Evolutionary conservation across 1,284 basidiomycete genomes (phyloP).

Genomic region (Peniophora sp.): DNA sequence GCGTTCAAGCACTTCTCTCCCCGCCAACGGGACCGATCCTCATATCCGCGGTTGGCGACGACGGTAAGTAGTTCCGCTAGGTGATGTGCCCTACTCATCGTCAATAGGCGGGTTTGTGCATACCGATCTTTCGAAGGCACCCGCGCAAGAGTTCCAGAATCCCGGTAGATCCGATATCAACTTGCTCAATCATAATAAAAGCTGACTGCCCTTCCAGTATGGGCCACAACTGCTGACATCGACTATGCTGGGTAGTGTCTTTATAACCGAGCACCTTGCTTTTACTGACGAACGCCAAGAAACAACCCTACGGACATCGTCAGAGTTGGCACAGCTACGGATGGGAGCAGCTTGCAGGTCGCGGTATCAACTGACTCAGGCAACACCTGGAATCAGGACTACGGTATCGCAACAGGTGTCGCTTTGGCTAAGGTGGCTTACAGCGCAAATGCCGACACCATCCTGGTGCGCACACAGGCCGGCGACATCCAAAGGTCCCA

Average conservation of each 20-base stretch:
- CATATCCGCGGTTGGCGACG: slow-evolving; percentile 52
- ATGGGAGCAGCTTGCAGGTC: slow-evolving; percentile 29
- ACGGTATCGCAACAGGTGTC: slow-evolving; percentile 43
- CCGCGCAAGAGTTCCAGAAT: slow-evolving; percentile 31
- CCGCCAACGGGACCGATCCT: slow-evolving; percentile 38
- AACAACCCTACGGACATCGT: slow-evolving; percentile 41
- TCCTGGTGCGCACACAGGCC: slow-evolving; percentile 46
- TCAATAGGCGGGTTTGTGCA: slow-evolving; percentile 29
- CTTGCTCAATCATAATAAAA: no score
- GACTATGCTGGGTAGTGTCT: slow-evolving; percentile 46
- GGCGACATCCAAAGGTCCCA: slow-evolving; percentile 47
- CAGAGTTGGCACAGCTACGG: slow-evolving; percentile 37
- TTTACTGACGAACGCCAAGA: no score
- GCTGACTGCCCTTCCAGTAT: slow-evolving; percentile 28
- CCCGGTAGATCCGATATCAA: no score
- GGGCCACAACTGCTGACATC: slow-evolving; percentile 43
- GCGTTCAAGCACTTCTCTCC: slow-evolving; percentile 47
- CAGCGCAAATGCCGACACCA: slow-evolving; percentile 47
- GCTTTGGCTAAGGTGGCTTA: slow-evolving; percentile 49
- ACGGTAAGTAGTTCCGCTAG: slow-evolving; percentile 26
- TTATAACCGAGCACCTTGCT: no score
- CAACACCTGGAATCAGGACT: slow-evolving; percentile 24
- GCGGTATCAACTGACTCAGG: slow-evolving; percentile 6
- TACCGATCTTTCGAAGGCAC: slow-evolving; percentile 35
- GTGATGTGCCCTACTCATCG: background rate